phyloP scores from a whole-genome alignment of 352 stramenopile genomes.

The Phytophthora vignae region DNA sequence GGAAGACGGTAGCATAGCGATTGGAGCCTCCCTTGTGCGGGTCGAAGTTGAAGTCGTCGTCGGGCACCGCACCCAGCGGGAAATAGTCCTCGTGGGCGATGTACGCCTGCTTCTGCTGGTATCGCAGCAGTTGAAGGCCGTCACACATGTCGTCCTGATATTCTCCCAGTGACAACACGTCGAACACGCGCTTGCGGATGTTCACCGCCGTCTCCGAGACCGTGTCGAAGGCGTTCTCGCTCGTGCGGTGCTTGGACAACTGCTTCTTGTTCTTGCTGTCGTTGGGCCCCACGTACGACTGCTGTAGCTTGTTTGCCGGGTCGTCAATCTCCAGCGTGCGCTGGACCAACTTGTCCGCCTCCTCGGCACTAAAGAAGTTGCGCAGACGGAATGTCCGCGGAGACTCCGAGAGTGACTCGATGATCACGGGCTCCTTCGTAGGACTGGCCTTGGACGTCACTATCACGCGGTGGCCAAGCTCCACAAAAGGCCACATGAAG shows the following conservation, averaged over 20 bases:
- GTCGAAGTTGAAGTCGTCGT: conserved; percentile 78
- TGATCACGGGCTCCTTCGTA: conserved; percentile 65
- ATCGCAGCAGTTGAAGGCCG: conserved; percentile 95
- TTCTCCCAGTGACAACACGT: conserved; percentile 89
- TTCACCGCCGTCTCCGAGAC: conserved; percentile 71
- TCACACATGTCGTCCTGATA: conserved; percentile 94
- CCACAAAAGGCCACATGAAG: conserved; percentile 86
- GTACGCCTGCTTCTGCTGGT: conserved; percentile 96
- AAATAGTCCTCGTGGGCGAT: conserved; percentile 96
- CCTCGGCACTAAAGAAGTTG: conserved; percentile 87
- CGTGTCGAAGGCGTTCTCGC: conserved; percentile 91
- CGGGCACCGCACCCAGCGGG: conserved; percentile 47
- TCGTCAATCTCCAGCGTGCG: conserved; percentile 86
- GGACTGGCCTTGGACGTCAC: conserved; percentile 62
- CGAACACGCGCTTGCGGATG: conserved; percentile 90
- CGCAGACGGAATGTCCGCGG: conserved; percentile 88
- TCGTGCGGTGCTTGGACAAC: conserved; percentile 80
- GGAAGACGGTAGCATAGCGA: conserved; percentile 85
- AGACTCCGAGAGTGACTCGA: conserved; percentile 82
- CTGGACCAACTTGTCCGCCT: conserved; percentile 84
- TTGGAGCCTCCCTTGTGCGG: conserved; percentile 78
- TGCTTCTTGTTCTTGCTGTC: conserved; percentile 77
- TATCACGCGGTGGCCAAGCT: conserved; percentile 76
- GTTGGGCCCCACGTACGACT: conserved; percentile 66
- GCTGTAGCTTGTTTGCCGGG: conserved; percentile 82